phyloP scores from a whole-genome alignment of 2,329 filamentous ascomycete genomes.

The Myriosclerotinia curreyana region DNA sequence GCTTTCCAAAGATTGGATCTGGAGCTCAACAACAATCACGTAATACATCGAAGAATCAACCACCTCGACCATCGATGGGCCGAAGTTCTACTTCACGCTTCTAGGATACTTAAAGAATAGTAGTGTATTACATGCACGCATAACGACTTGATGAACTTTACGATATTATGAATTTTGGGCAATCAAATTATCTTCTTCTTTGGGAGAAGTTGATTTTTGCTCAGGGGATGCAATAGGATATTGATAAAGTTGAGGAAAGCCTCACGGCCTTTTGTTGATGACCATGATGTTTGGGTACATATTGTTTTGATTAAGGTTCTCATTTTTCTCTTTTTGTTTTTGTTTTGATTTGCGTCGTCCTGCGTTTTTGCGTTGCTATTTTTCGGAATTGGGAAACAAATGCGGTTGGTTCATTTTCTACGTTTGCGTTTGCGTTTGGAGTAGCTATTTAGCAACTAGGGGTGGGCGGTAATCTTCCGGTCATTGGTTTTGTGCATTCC shows the following conservation, averaged over 20 bases:
- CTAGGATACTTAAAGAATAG: constrained; percentile 27
- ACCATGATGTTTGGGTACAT: constrained; percentile 22
- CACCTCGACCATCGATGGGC: constrained; percentile 32
- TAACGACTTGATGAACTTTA: constrained; percentile 26
- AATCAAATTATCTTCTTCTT: constrained; percentile 17
- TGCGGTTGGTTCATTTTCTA: constrained; percentile 13
- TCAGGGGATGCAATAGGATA: constrained; percentile 6
- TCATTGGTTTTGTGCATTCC: not conserved
- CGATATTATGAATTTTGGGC: constrained; percentile 27
- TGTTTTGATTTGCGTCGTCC: constrained; percentile 8
- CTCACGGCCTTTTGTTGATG: constrained; percentile 20
- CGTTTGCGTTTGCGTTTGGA: constrained; percentile 18
- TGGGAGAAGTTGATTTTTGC: constrained; percentile 10
- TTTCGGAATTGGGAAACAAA: constrained; percentile 3
- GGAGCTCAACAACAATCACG: constrained; percentile 42
- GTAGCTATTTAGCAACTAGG: constrained; percentile 3
- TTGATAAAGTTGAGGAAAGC: constrained; percentile 14
- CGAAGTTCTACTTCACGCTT: constrained; percentile 39
- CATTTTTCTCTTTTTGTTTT: not conserved
- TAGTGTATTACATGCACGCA: constrained; percentile 24
- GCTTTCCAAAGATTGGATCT: constrained; percentile 70
- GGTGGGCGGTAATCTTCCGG: not conserved
- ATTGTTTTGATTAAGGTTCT: constrained; percentile 12
- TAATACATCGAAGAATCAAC: constrained; percentile 30
- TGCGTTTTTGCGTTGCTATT: constrained; percentile 15